Evolutionary conservation across 371 early-diverging fungal genomes (phyloP), one percentile per base, ranked within the genome.

Genomic region (Rhizopus stolonifer): DNA sequence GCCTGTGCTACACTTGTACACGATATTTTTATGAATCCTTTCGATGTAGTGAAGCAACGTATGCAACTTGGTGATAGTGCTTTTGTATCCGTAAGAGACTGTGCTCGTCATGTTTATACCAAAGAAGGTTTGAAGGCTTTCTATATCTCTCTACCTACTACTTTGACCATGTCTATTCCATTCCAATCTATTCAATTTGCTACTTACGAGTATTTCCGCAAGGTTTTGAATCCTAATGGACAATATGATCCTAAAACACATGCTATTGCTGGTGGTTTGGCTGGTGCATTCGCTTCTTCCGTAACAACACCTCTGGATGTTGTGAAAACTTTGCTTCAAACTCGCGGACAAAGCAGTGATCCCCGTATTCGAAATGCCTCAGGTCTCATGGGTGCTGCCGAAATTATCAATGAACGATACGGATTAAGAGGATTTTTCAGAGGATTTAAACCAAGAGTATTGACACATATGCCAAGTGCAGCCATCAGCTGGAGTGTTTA

Each of bases 401-500:
- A 70, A 52, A 64, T 93, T 21, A 93, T 95, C 45, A 87, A 85
- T 46, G 67, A 76, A 46, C 67, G 79, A 19, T 72, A 91, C 56
- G 95, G 95, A 0, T 1, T 82, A 1, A 56, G 51, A 3, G 95
- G 94, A 5, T 92, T 95, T 62, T 66, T 81, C 45, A 76, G 88
- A 44, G 96, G 96, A 10, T 58, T 84, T 4, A 66, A 75, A 42
- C 91, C 96, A 6, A 77, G 96, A 44, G 79, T 94, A 6, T 59
- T 94, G 29, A 82, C 88, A 15, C 85, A 92, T 56, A 84, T 93
- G 83, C 96, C 96, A 0, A 85, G 91, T 38, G 93, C 95, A 1
- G 96, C 94, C 15, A 87, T 95, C 29, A 87, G 89, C 64, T 96
- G 96, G 96, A 84, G 90, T 43, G 89, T 91, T 3, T 90, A 90